A percentile compares a stretch with the other conserved stretches of the same genome.
phyloP scores from a whole-genome alignment of 2,329 filamentous ascomycete species.

The Claviceps sp. region DNA sequence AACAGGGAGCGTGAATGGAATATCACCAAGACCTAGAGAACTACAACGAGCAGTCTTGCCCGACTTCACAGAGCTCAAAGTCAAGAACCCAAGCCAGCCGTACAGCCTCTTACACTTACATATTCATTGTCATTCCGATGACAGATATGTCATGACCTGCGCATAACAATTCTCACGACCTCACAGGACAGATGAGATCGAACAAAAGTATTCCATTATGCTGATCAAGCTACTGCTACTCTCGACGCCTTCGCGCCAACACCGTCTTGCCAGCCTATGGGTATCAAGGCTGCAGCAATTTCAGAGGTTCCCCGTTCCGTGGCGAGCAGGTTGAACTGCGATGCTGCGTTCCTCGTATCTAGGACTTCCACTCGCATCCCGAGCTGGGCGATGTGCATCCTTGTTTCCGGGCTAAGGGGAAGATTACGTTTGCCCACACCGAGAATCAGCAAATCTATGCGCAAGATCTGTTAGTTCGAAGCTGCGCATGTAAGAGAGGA shows the following conservation, averaged over 20 bases:
- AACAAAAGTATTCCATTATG: background rate
- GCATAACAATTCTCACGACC: background rate
- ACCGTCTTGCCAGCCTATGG: conserved; percentile 66
- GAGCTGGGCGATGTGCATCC: conserved; percentile 56
- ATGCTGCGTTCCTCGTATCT: conserved; percentile 86
- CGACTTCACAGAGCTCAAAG: too few species aligned
- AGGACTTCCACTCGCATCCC: conserved; percentile 80
- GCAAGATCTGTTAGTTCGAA: background rate
- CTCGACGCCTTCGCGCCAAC: conserved; percentile 22
- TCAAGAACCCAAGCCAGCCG: background rate
- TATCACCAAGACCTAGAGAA: too few species aligned
- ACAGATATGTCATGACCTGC: background rate
- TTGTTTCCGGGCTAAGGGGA: conserved; percentile 64
- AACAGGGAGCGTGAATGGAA: too few species aligned
- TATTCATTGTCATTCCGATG: background rate
- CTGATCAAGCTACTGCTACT: background rate
- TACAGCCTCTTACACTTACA: background rate
- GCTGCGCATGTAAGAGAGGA: background rate
- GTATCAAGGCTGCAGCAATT: conserved; percentile 78
- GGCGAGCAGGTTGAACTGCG: conserved; percentile 90
- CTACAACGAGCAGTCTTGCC: too few species aligned
- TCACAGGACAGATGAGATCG: background rate
- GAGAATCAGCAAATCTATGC: conserved; percentile 70
- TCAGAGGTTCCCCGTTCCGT: conserved; percentile 79
- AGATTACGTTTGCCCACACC: conserved; percentile 66